Evolutionary conservation across 2,329 filamentous ascomycete species (phyloP).

Genomic region (Pestalotiopsis sp.): DNA sequence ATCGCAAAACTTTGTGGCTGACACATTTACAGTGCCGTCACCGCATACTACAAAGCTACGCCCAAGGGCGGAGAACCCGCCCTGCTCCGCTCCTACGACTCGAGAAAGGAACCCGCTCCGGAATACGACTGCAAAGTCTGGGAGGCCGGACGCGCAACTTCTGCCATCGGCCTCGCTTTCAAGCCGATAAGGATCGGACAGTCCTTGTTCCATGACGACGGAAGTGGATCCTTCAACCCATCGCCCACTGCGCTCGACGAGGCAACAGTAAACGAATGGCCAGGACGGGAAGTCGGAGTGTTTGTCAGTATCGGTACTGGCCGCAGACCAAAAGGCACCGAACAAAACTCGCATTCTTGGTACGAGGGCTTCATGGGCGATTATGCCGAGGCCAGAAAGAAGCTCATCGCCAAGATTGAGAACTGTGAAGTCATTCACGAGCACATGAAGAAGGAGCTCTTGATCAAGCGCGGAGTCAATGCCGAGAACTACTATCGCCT

Average conservation of each 20-base stretch:
- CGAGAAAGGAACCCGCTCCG: conserved; percentile 84
- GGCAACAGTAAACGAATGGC: conserved; percentile 91
- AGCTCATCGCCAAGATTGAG: conserved; percentile 90
- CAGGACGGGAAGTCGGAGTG: conserved; percentile 87
- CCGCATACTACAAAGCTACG: conserved; percentile 87
- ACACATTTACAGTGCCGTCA: conserved; percentile 72
- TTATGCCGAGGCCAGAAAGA: conserved; percentile 86
- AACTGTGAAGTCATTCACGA: conserved; percentile 91
- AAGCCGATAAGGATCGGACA: conserved; percentile 95
- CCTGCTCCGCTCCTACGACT: conserved; percentile 91
- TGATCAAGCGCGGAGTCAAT: conserved; percentile 78
- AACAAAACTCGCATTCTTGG: conserved; percentile 78
- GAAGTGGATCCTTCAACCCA: conserved; percentile 89
- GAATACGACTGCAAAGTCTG: conserved; percentile 96
- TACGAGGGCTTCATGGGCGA: conserved; percentile 93
- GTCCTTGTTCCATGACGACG: conserved; percentile 92
- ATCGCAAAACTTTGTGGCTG: conserved; percentile 16
- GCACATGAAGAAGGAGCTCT: conserved; percentile 78
- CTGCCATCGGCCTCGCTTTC: conserved; percentile 87
- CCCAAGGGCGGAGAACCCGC: conserved; percentile 68
- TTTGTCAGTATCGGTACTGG: conserved; percentile 96
- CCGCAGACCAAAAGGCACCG: conserved; percentile 68
- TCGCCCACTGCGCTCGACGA: conserved; percentile 85
- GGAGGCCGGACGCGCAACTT: conserved; percentile 95
- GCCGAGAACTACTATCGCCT: conserved; percentile 91